Evolutionary conservation across 1,284 basidiomycete species (phyloP).

Genomic region (Thecaphora thlaspeos): DNA sequence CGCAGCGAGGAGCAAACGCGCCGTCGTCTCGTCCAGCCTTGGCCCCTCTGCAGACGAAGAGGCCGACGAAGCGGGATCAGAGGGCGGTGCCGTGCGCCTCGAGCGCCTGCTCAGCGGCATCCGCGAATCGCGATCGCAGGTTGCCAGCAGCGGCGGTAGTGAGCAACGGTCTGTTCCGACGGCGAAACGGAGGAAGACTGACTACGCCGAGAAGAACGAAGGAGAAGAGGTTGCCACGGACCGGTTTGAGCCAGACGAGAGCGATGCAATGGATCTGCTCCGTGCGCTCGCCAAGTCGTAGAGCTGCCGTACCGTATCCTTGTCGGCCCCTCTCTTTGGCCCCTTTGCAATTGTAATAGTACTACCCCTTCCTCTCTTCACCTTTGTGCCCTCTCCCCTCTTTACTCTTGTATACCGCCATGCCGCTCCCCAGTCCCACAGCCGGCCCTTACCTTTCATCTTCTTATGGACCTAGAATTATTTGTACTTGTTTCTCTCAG

Average conservation of each 20-base stretch:
- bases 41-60: neutral
- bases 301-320: neutral
- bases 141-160: conserved; percentile 7
- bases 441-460: neutral
- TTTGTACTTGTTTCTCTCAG: too few relatives aligned
- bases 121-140: conserved; percentile 24
- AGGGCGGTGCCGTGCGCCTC: conserved; percentile 22
- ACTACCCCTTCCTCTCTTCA: neutral
- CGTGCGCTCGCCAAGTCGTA: conserved; percentile 15
- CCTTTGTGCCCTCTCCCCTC: neutral
- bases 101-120: conserved; percentile 35
- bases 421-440: neutral
- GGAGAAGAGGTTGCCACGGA: too few relatives aligned
- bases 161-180: too few relatives aligned
- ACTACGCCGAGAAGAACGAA: too few relatives aligned
- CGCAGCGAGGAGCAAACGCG: conserved; percentile 9
- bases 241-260: conserved; percentile 35
- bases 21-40: neutral
- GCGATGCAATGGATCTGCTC: conserved; percentile 33
- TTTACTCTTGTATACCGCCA: neutral
- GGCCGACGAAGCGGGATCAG: neutral
- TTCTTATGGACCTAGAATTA: neutral
- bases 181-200: conserved; percentile 1
- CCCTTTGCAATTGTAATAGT: neutral
- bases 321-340: neutral